These are phyloP conservation scores for Colletotrichum tofieldiae DNA, from an alignment of 2,329 filamentous ascomycete genomes.

Conservation along the genomic window DNA sequence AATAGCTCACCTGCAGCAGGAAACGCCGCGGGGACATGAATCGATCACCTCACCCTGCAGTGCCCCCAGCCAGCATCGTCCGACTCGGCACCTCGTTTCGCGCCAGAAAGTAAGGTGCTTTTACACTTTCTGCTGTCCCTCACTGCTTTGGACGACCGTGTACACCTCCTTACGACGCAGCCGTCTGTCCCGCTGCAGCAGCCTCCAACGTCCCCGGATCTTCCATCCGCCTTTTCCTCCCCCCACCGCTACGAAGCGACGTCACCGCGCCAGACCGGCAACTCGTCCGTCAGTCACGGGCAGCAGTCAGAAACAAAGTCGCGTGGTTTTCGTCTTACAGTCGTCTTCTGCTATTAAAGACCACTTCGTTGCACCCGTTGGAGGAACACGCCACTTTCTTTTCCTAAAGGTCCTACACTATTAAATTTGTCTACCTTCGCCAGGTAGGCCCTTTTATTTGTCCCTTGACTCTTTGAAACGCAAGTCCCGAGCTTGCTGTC, in stretches of 20 bases:
- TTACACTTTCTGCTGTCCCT: neutral
- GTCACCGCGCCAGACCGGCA: conserved; percentile 16
- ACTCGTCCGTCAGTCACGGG: neutral
- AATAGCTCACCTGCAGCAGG: neutral
- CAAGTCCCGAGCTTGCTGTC: conserved; percentile 20
- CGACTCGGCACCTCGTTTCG: conserved; percentile 22
- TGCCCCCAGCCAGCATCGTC: conserved; percentile 18
- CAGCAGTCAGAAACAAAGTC: neutral
- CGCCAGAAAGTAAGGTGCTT: conserved; percentile 14
- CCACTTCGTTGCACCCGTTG: neutral
- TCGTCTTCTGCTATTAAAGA: neutral
- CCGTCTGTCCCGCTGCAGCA: neutral
- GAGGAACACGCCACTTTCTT: conserved; percentile 9
- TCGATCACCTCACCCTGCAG: conserved; percentile 36
- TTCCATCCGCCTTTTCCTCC: conserved; percentile 5
- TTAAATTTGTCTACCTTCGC: conserved; percentile 19
- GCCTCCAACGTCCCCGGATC: conserved; percentile 23
- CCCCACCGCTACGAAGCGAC: conserved; percentile 15
- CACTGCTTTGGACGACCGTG: conserved; percentile 4
- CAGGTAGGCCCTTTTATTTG: conserved; percentile 17
- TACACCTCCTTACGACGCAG: neutral
- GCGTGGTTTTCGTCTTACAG: neutral
- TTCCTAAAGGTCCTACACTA: neutral
- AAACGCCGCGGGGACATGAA: conserved; percentile 4
- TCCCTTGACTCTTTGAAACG: conserved; percentile 19